phyloP scores from a whole-genome alignment of 2,329 filamentous ascomycete species.

The Diaporthe eres region DNA sequence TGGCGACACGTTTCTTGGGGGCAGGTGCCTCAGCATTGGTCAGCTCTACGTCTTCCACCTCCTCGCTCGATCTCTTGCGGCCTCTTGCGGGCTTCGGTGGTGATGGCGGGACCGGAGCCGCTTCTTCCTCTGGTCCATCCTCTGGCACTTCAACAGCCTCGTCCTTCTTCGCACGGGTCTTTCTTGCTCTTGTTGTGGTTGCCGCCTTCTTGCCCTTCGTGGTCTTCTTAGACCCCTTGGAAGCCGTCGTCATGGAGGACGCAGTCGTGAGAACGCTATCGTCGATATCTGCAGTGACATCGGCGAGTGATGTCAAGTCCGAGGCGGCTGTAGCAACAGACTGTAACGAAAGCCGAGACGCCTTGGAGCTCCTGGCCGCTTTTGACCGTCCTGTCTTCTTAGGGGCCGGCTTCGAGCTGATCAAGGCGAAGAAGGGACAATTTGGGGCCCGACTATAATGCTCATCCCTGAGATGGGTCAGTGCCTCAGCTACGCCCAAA shows the following conservation, averaged over 20 bases:
- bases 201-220: slow-evolving; percentile 69
- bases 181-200: slow-evolving; percentile 60
- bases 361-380: slow-evolving; percentile 74
- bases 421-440: slow-evolving; percentile 86
- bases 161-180: slow-evolving; percentile 67
- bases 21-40: slow-evolving; percentile 63
- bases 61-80: slow-evolving; percentile 75
- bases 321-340: slow-evolving; percentile 67
- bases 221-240: slow-evolving; percentile 64
- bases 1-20: slow-evolving; percentile 71
- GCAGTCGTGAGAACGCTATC: slow-evolving; percentile 72
- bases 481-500: slow-evolving; percentile 23
- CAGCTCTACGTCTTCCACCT: slow-evolving; percentile 64
- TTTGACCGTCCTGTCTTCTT: slow-evolving; percentile 71
- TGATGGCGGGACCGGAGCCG: slow-evolving; percentile 50
- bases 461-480: slow-evolving; percentile 75
- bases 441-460: slow-evolving; percentile 84
- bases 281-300: slow-evolving; percentile 65
- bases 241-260: slow-evolving; percentile 65
- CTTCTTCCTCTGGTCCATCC: slow-evolving; percentile 49
- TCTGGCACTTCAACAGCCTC: slow-evolving; percentile 63
- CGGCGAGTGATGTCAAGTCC: slow-evolving; percentile 63
- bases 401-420: slow-evolving; percentile 67
- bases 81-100: slow-evolving; percentile 62
- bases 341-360: slow-evolving; percentile 74